Base-by-base conservation (phyloP, 1,284 basidiomycete species). In the Ustilago crameri region DNA sequence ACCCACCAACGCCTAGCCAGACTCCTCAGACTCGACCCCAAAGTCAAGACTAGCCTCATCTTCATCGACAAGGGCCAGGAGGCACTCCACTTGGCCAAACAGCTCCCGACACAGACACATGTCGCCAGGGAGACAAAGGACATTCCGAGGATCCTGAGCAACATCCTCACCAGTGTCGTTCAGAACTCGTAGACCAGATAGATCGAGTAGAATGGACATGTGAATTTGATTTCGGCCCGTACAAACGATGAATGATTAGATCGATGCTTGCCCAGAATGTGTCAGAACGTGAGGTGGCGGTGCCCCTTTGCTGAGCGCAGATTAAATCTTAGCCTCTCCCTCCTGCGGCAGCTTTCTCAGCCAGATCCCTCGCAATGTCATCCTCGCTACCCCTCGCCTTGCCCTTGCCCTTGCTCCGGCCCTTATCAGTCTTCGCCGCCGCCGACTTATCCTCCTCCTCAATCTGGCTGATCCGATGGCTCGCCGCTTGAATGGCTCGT, bases 11-110 rank as follows among this genome's bases (percentile, higher is more conserved):
- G 54, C 15, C 68, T 83, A 20, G 70, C 60, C 18, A 45, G 60
- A n/a, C 68, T 73, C 5, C 68, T 83, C 30, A 56, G 68, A 5
- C 50, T 59, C 5, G 71, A 75, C 48, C 59, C 76, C 2, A 76
- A 79, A 57, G 81, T 83, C 45, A 82, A 81, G 57, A 65, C 74
- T 0, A 69, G 73, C 10, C 64, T 82, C 52, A 79, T 82, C 70
- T 82, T 82, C 44, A 79, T 82, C 58, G 80, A 80, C 46, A 74
- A 73, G 45, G 80, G 77, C 34, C 24, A 50, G 9, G 80, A 82
- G 38, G 77, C 75, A 0, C 35, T 68, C 22, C 43, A 67, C 30
- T 38, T 75, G 18, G 75, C 78, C 12, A 54, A 67, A 34, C 59
- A 70, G 47, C 48, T 82, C 2, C 78, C 77, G 0, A 79, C 78